Evolutionary conservation across 371 early-diverging fungal genomes (phyloP).

Genomic region (Actinomortierella wolfii): DNA sequence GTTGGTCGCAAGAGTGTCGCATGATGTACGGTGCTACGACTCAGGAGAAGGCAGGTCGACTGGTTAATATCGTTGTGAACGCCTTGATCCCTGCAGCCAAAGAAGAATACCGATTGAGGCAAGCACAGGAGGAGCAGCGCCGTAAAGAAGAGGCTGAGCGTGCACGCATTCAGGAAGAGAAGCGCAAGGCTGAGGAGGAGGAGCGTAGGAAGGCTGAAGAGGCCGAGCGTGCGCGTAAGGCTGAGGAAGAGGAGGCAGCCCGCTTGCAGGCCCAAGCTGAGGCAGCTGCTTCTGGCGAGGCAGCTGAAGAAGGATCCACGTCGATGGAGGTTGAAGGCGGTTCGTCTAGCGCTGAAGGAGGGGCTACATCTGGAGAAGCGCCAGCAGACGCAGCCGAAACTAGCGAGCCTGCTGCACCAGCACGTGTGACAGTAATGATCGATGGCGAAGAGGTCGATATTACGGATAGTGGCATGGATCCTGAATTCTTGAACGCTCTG

Average conservation of each 20-base stretch:
- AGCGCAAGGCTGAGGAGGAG: slow-evolving; percentile 59
- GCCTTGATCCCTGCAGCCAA: slow-evolving; percentile 75
- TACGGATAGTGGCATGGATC: slow-evolving; percentile 93
- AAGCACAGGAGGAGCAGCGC: slow-evolving; percentile 54
- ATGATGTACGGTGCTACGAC: slow-evolving; percentile 75
- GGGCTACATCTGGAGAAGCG: not conserved
- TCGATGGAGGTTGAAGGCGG: slow-evolving; percentile 54
- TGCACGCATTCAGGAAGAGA: slow-evolving; percentile 53
- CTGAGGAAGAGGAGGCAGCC: slow-evolving; percentile 32
- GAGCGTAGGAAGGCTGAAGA: slow-evolving; percentile 49
- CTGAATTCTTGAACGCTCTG: slow-evolving; percentile 92
- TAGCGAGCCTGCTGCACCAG: slow-evolving; percentile 42
- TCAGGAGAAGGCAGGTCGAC: slow-evolving; percentile 61
- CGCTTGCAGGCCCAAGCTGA: slow-evolving; percentile 28
- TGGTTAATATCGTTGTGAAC: slow-evolving; percentile 71
- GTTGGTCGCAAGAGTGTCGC: slow-evolving; percentile 90
- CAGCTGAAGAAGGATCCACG: slow-evolving; percentile 43
- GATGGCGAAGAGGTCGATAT: slow-evolving; percentile 86
- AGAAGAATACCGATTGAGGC: slow-evolving; percentile 57
- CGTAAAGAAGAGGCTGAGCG: slow-evolving; percentile 58
- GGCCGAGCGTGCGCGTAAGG: slow-evolving; percentile 23
- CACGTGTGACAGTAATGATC: slow-evolving; percentile 55
- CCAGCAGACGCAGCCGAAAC: slow-evolving; percentile 32
- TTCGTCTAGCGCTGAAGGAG: not conserved
- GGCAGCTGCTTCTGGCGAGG: slow-evolving; percentile 15